phyloP scores from a whole-genome alignment of 164 flowering plant species.

The Chimonanthus praecox region DNA sequence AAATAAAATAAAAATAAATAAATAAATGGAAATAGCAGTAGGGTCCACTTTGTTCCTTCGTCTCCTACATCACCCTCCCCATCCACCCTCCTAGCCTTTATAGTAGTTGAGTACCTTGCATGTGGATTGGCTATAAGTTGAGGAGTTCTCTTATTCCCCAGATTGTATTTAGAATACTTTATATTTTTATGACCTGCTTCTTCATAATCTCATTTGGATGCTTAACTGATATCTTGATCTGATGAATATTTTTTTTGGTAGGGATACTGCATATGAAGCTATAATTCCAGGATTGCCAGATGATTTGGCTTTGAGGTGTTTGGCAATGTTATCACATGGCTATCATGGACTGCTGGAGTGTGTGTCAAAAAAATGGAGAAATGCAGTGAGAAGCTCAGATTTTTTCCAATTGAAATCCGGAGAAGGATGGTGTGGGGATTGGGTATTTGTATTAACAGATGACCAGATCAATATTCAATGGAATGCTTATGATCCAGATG shows the following conservation, averaged over 20 bases:
- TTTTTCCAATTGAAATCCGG: slow-evolving; percentile 27
- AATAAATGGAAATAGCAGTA: too few species aligned
- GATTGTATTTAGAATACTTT: too few species aligned
- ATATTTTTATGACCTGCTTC: too few species aligned
- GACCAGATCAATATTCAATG: slow-evolving; percentile 19
- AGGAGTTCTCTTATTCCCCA: too few species aligned
- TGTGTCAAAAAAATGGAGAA: slow-evolving; percentile 36
- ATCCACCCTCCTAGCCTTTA: too few species aligned
- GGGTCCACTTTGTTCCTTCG: too few species aligned
- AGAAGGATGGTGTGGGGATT: slow-evolving; percentile 36
- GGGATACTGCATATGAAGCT: slow-evolving; percentile 12
- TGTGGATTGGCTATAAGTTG: too few species aligned
- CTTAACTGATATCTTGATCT: not conserved
- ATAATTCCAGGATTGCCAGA: slow-evolving; percentile 43
- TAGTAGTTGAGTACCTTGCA: too few species aligned
- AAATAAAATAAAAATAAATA: too few species aligned
- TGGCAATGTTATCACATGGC: slow-evolving; percentile 38
- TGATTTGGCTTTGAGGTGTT: slow-evolving; percentile 35
- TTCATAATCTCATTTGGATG: too few species aligned
- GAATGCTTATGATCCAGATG: slow-evolving; percentile 45
- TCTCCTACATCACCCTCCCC: too few species aligned
- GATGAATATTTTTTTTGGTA: not conserved
- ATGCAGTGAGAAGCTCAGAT: slow-evolving; percentile 24
- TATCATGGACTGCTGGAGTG: slow-evolving; percentile 36
- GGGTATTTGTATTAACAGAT: slow-evolving; percentile 39